These are phyloP conservation scores for Penicillium sp. DNA, from an alignment of 2,329 filamentous ascomycete species.

Conservation along the genomic window DNA sequence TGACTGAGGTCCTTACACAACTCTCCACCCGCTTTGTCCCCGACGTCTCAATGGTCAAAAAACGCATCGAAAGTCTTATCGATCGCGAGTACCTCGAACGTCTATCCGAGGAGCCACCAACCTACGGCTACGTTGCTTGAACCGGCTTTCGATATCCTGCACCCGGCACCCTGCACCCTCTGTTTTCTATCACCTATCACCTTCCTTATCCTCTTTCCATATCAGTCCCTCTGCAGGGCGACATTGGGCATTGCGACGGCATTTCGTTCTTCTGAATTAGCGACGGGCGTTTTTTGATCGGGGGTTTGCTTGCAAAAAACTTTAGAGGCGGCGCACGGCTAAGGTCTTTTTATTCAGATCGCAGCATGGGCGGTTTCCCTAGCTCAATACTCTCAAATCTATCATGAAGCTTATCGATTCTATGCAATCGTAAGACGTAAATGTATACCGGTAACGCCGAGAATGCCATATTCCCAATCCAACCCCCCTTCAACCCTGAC, in stretches of 20 bases:
- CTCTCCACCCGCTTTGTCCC: slow-evolving; percentile 48
- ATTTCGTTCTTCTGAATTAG: slow-evolving; percentile 18
- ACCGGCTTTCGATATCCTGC: not conserved
- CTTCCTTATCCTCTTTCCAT: not conserved
- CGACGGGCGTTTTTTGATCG: slow-evolving; percentile 22
- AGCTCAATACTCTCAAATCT: not conserved
- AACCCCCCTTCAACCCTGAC: not conserved
- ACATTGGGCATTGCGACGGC: not conserved
- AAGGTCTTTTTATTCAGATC: not conserved
- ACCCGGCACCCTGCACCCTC: too few species aligned
- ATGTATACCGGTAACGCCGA: not conserved
- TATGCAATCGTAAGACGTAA: not conserved
- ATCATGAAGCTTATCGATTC: not conserved
- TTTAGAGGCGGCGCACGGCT: not conserved
- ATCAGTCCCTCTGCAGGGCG: not conserved
- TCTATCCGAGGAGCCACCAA: slow-evolving; percentile 41
- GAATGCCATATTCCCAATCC: not conserved
- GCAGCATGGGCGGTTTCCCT: not conserved
- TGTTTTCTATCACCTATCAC: not conserved
- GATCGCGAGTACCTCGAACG: slow-evolving; percentile 52
- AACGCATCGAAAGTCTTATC: slow-evolving; percentile 51
- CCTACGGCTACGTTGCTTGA: slow-evolving; percentile 45
- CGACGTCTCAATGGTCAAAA: slow-evolving; percentile 52
- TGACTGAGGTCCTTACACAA: slow-evolving; percentile 49
- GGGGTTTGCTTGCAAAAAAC: slow-evolving; percentile 6